Conservation (phyloP, 345 rosid genomes). For the Rhizophora mangle region DNA sequence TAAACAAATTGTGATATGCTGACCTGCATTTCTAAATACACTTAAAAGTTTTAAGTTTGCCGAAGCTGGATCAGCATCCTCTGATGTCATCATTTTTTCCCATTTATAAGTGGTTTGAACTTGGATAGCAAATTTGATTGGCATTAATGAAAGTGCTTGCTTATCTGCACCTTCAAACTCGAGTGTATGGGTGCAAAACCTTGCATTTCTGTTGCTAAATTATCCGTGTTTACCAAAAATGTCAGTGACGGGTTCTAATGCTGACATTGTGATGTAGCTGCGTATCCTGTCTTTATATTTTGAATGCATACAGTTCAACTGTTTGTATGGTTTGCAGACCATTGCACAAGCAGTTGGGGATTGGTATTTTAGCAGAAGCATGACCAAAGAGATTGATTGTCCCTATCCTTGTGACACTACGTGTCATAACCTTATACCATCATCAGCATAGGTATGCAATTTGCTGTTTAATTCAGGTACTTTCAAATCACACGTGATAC, state of each 20-base stretch:
- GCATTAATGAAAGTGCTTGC: no score
- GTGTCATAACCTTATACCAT: slow-evolving; percentile 68
- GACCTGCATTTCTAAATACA: neutral
- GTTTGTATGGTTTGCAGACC: slow-evolving; percentile 38
- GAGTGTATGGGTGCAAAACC: no score
- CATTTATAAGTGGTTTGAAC: no score
- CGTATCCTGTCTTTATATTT: no score
- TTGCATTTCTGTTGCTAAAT: no score
- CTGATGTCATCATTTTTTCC: no score
- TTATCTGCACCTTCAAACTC: no score
- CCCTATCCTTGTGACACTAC: slow-evolving; percentile 75
- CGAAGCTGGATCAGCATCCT: neutral
- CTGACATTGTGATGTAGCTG: no score
- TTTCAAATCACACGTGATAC: neutral
- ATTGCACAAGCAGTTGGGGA: slow-evolving; percentile 86
- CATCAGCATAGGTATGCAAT: slow-evolving; percentile 30
- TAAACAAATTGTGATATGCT: no score
- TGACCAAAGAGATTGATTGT: slow-evolving; percentile 55
- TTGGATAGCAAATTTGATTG: no score
- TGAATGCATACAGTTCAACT: neutral
- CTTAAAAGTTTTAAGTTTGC: neutral
- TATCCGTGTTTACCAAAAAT: no score
- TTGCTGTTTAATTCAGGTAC: neutral
- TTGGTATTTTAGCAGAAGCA: slow-evolving; percentile 73
- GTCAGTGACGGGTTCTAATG: no score